Conservation (phyloP, 139 green algal species). For the Coelastrella sp. region DNA sequence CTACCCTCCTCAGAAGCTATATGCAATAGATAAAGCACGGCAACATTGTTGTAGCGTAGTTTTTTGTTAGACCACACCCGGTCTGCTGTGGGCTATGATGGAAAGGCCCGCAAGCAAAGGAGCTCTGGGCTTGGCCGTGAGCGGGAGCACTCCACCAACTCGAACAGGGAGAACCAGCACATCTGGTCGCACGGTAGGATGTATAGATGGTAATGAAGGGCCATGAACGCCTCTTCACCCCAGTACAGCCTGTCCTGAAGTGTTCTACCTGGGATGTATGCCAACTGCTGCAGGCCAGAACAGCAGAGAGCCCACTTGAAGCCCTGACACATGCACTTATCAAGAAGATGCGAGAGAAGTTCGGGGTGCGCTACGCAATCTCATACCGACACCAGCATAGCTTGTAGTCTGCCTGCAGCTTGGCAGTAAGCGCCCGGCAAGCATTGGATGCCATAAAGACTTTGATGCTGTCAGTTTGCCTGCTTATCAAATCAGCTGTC, state of each 20-base stretch:
- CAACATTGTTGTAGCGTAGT: no score
- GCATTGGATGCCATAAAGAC: no score
- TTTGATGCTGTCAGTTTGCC: no score
- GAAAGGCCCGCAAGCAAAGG: conserved; percentile 1
- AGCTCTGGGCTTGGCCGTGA: background rate
- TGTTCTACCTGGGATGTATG: background rate
- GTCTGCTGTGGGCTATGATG: background rate
- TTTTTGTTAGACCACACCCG: no score
- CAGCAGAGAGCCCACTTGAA: conserved; percentile 36
- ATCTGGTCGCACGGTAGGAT: background rate
- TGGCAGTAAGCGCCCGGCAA: no score
- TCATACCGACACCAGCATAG: background rate
- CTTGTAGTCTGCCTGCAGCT: background rate
- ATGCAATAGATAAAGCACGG: no score
- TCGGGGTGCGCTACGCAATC: conserved; percentile 9
- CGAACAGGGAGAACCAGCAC: background rate
- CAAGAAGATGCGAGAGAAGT: conserved; percentile 39
- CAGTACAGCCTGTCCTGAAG: no score
- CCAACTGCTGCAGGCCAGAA: conserved; percentile 9
- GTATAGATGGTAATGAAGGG: background rate
- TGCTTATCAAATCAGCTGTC: no score
- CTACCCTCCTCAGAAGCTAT: no score
- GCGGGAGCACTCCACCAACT: conserved; percentile 19
- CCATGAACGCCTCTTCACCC: no score
- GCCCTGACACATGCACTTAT: conserved; percentile 36